A percentile compares a stretch with the other conserved stretches of the same genome.
Conservation (phyloP, 2,329 filamentous ascomycete genomes). For the Penicillium sp. region DNA sequence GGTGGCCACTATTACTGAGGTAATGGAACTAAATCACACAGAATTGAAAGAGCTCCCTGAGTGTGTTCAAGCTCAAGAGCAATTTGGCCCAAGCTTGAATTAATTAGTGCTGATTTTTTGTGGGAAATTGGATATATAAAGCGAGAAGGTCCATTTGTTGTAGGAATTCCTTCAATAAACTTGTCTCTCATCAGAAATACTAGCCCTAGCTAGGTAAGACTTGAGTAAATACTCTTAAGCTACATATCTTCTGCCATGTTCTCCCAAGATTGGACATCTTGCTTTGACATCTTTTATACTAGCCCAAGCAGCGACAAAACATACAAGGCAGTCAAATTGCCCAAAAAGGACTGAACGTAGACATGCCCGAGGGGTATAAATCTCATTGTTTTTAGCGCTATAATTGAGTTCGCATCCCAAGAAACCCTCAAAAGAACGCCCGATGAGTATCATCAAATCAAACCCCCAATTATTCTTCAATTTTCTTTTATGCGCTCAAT, state of each 20-base stretch:
- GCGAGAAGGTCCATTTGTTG: neutral
- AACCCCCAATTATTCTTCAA: slow-evolving; percentile 3
- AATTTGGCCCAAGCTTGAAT: neutral
- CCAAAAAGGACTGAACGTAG: neutral
- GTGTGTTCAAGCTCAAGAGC: too few species aligned
- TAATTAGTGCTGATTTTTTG: neutral
- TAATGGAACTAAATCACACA: neutral
- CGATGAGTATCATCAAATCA: slow-evolving; percentile 17
- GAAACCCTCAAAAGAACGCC: slow-evolving; percentile 17
- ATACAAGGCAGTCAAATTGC: neutral
- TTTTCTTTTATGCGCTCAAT: neutral
- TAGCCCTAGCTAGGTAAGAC: neutral
- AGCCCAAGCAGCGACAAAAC: neutral
- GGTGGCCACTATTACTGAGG: neutral
- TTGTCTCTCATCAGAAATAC: neutral
- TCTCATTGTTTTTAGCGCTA: slow-evolving; percentile 5
- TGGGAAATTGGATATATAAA: neutral
- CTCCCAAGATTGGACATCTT: neutral
- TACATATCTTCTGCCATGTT: neutral
- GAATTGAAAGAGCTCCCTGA: neutral
- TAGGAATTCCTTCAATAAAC: neutral
- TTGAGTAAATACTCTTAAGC: neutral
- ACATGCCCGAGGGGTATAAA: slow-evolving; percentile 4
- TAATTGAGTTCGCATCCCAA: slow-evolving; percentile 7
- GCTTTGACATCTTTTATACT: neutral